Evolutionary conservation across 1,139 yeast species (phyloP), one percentile per base, ranked within the genome.

Genomic region (Blastobotrys raffinosifermentans): DNA sequence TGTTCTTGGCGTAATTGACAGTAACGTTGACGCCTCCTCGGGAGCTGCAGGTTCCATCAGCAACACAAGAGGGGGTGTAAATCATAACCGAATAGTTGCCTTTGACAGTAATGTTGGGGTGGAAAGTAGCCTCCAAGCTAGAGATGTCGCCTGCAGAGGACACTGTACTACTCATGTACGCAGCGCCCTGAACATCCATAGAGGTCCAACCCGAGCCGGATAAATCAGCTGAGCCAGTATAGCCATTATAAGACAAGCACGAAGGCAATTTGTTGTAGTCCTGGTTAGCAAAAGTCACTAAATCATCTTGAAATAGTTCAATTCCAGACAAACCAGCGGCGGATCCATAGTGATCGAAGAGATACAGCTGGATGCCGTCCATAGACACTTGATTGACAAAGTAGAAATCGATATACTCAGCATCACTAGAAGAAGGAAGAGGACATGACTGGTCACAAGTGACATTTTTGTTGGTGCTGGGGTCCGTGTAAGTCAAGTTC

Each of bases 361-460:
- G 70, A 39, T 82, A 73, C n/a, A 91, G 63, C 18, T 80, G 77
- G 16, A 91, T 55, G 22, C 73, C 67, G 34, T 73, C 67, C 37
- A 86, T 75, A n/a, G 71, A 72, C 2, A 91, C 64, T 10, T 70
- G 62, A 54, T 91, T 81, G 34, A 78, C 83, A 55, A 91, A 84
- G 1, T 80, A 77, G 63, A 85, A 91, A 46, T 89, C 96, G 54
- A 83, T 91, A 55, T 69, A 86, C 17, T 66, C 61, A 53, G 72
- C 45, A 69, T 76, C 47, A 64, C 61, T 40, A 58, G 62, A 30
- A 63, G 63, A 35, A 49, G 65, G 49, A 60, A 69, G 54, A 0
- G 96, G 94, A 59, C 98, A 91, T 72, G 75, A 81, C 1, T 96
- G 94, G 58, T 87, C 96, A 67, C 98, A 91, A 41, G 48, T 43